Percentiles rank a stretch among this genome's conserved stretches.
phyloP scores from a whole-genome alignment of 1,284 basidiomycete genomes.

The Puccinia polysora region DNA sequence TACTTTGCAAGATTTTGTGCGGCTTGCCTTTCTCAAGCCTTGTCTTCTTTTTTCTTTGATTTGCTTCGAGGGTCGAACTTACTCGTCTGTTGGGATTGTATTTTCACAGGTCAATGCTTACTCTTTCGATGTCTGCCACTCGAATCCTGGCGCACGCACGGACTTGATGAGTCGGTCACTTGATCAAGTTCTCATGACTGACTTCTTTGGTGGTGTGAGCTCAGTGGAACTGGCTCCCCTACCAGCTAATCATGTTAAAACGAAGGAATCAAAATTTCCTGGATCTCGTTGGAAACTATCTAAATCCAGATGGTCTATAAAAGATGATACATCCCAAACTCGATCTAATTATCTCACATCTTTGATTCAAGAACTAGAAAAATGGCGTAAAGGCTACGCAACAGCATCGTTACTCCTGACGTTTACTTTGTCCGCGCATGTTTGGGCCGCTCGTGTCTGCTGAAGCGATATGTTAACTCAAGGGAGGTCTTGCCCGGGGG shows the following conservation, averaged over 20 bases:
- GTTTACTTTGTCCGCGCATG: conserved; percentile 11
- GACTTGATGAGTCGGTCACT: conserved; percentile 73
- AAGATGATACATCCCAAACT: background rate
- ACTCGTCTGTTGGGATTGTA: background rate
- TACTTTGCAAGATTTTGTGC: conserved; percentile 77
- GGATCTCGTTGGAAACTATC: conserved; percentile 3
- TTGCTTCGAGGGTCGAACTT: background rate
- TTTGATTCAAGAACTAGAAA: background rate
- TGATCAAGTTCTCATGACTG: conserved; percentile 71
- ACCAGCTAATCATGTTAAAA: background rate
- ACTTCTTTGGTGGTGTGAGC: conserved; percentile 90
- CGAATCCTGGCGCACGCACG: conserved; percentile 77
- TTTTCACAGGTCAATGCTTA: conserved; percentile 69
- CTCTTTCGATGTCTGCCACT: conserved; percentile 69
- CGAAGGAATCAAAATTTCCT: background rate
- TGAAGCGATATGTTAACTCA: no score
- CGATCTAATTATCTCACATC: background rate
- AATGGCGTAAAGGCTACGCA: conserved; percentile 3
- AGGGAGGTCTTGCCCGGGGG: no score
- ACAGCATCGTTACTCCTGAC: background rate
- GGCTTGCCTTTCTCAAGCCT: conserved; percentile 50
- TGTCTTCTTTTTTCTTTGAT: background rate
- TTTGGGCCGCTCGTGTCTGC: conserved; percentile 19
- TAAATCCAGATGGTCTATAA: background rate
- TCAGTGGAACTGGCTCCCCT: conserved; percentile 62